Percentiles rank a stretch among this genome's conserved stretches.
Conservation (phyloP, 139 green algal genomes). For the Nannochloris sp. region DNA sequence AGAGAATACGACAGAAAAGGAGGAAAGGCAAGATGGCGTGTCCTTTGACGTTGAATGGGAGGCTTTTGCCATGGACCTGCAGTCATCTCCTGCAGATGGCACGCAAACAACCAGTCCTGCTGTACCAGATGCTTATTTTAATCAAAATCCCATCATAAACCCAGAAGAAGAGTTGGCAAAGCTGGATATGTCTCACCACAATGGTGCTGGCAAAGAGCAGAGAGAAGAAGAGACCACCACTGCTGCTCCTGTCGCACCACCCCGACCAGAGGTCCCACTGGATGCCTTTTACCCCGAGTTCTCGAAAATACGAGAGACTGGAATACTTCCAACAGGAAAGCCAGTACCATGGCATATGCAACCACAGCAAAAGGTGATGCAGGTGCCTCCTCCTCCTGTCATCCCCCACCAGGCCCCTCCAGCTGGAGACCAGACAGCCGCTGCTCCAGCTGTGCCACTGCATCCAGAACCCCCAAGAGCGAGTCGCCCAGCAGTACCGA, state of each 20-base stretch:
- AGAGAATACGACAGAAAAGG: too few species aligned
- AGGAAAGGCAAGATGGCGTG: too few species aligned
- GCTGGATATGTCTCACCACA: too few species aligned
- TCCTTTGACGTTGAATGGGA: too few species aligned
- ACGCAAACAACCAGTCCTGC: too few species aligned
- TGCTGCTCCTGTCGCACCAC: background rate
- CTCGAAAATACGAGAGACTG: slow-evolving; percentile 26
- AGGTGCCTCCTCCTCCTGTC: background rate
- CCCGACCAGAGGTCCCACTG: background rate
- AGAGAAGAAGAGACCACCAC: background rate
- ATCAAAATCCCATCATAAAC: too few species aligned
- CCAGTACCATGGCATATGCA: slow-evolving; percentile 2
- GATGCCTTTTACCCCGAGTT: slow-evolving; percentile 30
- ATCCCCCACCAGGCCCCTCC: too few species aligned
- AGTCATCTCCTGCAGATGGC: too few species aligned
- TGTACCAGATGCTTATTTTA: too few species aligned
- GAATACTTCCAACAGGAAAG: slow-evolving; percentile 24
- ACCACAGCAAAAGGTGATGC: background rate
- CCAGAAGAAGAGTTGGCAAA: too few species aligned
- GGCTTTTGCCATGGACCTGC: too few species aligned
- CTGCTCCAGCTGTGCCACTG: background rate
- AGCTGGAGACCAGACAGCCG: too few species aligned
- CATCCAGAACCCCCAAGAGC: background rate
- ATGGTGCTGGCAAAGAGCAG: background rate
- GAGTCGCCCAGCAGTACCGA: background rate